phyloP scores from a whole-genome alignment of 2,329 filamentous ascomycete species.

The Fonsecaea monophora region DNA sequence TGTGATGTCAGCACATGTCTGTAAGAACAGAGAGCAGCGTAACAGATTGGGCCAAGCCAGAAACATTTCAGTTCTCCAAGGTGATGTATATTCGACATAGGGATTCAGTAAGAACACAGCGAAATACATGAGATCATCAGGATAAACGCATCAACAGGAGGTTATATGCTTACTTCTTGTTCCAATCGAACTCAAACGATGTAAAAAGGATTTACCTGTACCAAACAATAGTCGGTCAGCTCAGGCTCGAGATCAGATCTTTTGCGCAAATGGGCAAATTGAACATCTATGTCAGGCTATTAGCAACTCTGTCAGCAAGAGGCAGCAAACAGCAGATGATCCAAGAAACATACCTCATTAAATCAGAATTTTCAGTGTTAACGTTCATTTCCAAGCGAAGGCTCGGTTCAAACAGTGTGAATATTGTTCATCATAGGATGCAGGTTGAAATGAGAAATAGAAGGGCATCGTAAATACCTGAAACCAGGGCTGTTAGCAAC shows the following conservation, averaged over 20 bases:
- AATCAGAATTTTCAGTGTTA: slow-evolving; percentile 73
- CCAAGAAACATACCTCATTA: slow-evolving; percentile 64
- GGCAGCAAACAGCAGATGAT: background rate
- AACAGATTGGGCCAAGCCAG: background rate
- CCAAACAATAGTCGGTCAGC: slow-evolving; percentile 18
- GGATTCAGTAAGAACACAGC: slow-evolving; percentile 71
- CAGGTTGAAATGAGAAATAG: slow-evolving; percentile 44
- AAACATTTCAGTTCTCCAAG: slow-evolving; percentile 67
- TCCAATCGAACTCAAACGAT: background rate
- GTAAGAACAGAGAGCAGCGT: background rate
- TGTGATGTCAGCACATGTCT: slow-evolving; percentile 1
- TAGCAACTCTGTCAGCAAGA: slow-evolving; percentile 32
- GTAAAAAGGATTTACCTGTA: background rate
- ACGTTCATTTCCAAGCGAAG: slow-evolving; percentile 63
- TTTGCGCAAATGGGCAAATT: slow-evolving; percentile 47
- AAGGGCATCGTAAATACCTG: slow-evolving; percentile 37
- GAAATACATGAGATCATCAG: slow-evolving; percentile 67
- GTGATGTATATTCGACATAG: slow-evolving; percentile 68
- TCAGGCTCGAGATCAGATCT: slow-evolving; percentile 28
- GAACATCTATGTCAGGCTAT: slow-evolving; percentile 46
- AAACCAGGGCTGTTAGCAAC: slow-evolving; percentile 32
- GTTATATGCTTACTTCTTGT: slow-evolving; percentile 14
- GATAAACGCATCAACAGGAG: slow-evolving; percentile 25
- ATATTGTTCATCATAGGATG: slow-evolving; percentile 71
- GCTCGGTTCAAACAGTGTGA: slow-evolving; percentile 72